A percentile compares a stretch with the other conserved stretches of the same genome.
Conservation (phyloP, 352 stramenopile genomes). For the Globisporangium barbulae region DNA sequence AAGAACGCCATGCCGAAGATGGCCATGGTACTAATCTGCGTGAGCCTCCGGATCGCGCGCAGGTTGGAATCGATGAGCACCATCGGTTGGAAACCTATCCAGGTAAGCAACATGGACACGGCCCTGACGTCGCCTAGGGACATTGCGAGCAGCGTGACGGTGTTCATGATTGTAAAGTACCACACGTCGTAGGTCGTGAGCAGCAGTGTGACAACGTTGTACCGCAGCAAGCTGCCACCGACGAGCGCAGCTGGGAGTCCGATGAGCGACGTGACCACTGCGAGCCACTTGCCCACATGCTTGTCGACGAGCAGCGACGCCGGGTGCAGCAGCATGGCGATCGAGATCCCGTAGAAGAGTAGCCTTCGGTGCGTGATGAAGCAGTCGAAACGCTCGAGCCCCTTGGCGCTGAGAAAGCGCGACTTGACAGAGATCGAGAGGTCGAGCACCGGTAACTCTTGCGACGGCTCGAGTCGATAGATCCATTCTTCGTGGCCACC, state of each 20-base stretch:
- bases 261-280: not conserved
- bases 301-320: slow-evolving; percentile 4
- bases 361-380: slow-evolving; percentile 6
- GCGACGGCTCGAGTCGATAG: slow-evolving; percentile 16
- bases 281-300: slow-evolving; percentile 3
- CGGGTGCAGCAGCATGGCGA: slow-evolving; percentile 10
- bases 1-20: slow-evolving; percentile 2
- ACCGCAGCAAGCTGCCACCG: slow-evolving; percentile 12
- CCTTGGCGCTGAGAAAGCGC: slow-evolving; percentile 10
- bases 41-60: slow-evolving; percentile 3
- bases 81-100: slow-evolving; percentile 13
- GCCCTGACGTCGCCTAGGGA: slow-evolving; percentile 16
- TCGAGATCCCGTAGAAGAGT: slow-evolving; percentile 10
- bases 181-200: slow-evolving; percentile 20
- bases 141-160: not conserved
- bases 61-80: slow-evolving; percentile 21
- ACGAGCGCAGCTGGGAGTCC: slow-evolving; percentile 6
- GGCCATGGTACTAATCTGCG: slow-evolving; percentile 12
- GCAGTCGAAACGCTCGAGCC: not conserved
- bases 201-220: slow-evolving; percentile 17
- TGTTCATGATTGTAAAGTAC: slow-evolving; percentile 19
- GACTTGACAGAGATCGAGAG: slow-evolving; percentile 15
- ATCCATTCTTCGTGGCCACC: slow-evolving; percentile 5
- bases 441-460: slow-evolving; percentile 17
- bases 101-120: slow-evolving; percentile 5